phyloP scores from a whole-genome alignment of 2,329 filamentous ascomycete species.

The Lachnellula arida region DNA sequence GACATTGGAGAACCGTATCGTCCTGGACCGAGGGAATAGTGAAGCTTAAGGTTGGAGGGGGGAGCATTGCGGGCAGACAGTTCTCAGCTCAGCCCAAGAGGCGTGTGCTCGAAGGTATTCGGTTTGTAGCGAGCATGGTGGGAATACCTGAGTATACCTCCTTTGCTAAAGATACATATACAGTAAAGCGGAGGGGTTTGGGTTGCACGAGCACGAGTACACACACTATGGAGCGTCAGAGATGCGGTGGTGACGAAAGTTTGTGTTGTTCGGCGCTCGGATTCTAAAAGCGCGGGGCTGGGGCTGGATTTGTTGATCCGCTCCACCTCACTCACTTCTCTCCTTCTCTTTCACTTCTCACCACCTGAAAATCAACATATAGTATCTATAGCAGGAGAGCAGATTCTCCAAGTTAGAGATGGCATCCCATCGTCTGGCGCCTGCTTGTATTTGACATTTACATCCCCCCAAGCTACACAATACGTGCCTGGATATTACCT shows the following conservation, averaged over 20 bases:
- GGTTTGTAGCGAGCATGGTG: background rate
- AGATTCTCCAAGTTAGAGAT: too few species aligned
- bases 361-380: too few species aligned
- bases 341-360: too few species aligned
- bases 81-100: constrained; percentile 2
- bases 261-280: background rate
- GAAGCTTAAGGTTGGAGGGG: constrained; percentile 58
- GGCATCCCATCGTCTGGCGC: too few species aligned
- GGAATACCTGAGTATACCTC: background rate
- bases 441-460: too few species aligned
- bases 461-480: too few species aligned
- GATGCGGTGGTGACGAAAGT: background rate
- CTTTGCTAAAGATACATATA: background rate
- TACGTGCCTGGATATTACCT: too few species aligned
- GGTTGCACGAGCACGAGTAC: background rate
- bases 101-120: constrained; percentile 1
- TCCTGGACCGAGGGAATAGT: constrained; percentile 84
- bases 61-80: constrained; percentile 41
- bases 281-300: background rate
- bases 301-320: too few species aligned
- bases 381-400: too few species aligned
- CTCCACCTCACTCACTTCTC: too few species aligned
- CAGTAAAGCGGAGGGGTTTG: background rate
- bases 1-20: constrained; percentile 68
- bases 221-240: background rate